Evolutionary conservation across 305 asterid species (phyloP).

Genomic region (Fraxinus baroniana): DNA sequence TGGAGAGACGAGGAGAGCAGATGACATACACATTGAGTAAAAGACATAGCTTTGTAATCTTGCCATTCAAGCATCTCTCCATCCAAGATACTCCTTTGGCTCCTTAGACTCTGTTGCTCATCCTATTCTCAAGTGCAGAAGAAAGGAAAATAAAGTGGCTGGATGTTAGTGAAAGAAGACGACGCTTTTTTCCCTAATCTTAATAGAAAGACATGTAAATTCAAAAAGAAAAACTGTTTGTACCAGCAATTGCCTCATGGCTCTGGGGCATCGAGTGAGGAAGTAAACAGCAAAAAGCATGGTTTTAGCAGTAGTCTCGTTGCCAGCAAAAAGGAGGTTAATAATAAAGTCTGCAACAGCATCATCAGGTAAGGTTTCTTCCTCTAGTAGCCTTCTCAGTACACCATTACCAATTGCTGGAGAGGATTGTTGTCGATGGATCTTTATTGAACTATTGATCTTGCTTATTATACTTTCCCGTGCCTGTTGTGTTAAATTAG

Average conservation of each 20-base stretch:
- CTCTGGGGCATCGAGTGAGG: constrained; percentile 73
- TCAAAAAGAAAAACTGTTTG: background rate
- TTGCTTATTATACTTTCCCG: constrained; percentile 68
- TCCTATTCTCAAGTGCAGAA: constrained; percentile 40
- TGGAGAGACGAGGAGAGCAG: background rate
- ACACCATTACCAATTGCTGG: constrained; percentile 52
- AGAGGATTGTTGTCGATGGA: constrained; percentile 41
- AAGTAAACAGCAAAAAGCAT: constrained; percentile 86
- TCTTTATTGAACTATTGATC: constrained; percentile 60
- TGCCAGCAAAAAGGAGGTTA: constrained; percentile 89
- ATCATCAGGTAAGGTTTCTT: constrained; percentile 76
- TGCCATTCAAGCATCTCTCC: constrained; percentile 71
- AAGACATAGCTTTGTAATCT: constrained; percentile 81
- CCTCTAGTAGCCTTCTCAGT: constrained; percentile 67
- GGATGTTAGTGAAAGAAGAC: constrained; percentile 6
- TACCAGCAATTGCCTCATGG: constrained; percentile 79
- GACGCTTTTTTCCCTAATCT: background rate
- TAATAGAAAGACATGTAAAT: background rate
- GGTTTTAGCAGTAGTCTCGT: constrained; percentile 90
- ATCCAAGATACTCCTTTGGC: constrained; percentile 27
- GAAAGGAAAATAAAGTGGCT: background rate
- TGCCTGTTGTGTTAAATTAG: constrained; percentile 43
- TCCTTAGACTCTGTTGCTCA: constrained; percentile 65
- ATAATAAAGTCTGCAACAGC: constrained; percentile 81
- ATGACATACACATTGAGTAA: constrained; percentile 74